These are phyloP conservation scores for Gossypium ekmanianum DNA, from an alignment of 345 rosid species.

Conservation along the genomic window DNA sequence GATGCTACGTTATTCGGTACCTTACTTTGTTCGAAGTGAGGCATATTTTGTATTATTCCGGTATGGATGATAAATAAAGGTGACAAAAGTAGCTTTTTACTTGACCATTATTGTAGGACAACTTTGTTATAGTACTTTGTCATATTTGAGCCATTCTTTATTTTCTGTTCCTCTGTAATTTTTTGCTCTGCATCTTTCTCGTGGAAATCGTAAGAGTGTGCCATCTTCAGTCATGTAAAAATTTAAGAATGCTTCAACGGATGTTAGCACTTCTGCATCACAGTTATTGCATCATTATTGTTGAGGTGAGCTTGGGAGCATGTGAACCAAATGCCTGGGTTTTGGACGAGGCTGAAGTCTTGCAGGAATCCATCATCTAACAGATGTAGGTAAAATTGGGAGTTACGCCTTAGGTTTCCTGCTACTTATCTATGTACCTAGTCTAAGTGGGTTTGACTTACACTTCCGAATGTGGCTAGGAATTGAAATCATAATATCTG, in stretches of 20 bases:
- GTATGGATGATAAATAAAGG: conserved; percentile 3
- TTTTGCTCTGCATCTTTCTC: neutral
- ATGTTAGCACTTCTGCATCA: neutral
- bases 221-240: neutral
- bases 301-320: neutral
- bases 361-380: neutral
- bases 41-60: neutral
- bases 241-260: neutral
- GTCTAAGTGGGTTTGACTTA: neutral
- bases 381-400: neutral
- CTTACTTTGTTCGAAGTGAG: neutral
- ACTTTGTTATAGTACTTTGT: neutral
- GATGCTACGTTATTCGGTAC: neutral
- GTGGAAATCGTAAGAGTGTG: neutral
- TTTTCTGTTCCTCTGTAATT: neutral
- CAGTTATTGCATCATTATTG: neutral
- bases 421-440: neutral
- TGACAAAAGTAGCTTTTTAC: neutral
- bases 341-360: neutral
- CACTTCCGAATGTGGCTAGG: neutral
- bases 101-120: neutral
- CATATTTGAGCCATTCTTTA: neutral
- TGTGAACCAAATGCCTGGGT: neutral
- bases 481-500: neutral
- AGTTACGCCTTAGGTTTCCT: too few relatives aligned